Base-by-base conservation (phyloP, 176 grass and related monocot genomes). In the Zea mays region DNA sequence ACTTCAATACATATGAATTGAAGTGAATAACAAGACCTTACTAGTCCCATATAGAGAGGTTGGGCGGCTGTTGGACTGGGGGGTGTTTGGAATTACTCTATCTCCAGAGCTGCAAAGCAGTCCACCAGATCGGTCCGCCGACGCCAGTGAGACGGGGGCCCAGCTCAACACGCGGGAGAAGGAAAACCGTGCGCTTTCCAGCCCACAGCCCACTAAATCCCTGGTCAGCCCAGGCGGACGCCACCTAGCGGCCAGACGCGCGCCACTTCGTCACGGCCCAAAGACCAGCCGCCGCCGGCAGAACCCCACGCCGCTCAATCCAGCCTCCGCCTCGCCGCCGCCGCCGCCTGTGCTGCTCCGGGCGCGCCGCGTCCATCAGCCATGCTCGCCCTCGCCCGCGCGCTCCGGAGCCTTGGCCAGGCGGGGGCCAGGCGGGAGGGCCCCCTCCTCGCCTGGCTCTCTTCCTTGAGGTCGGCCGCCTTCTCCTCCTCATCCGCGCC, bases 301-400 rank as follows among this genome's bases (percentile, higher is more conserved):
- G 19, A 79, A 79, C 79, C 71, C 34, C 78, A 73, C 72, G 4
- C 46, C 69, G 45, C 66, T 65, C 62, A 63, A 52, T 56, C 16
- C 77, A 69, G 10, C 48, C 40, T 27, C 79, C 19, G 27, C 46
- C 39, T 10, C 67, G 70, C 84, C 76, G 33, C 35, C 75, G 79
- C 73, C 51, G n/a, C 47, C 67, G 75, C 71, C 74, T 15, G 40
- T 40, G 50, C 66, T 13, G 48, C 85, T 46, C 47, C 66, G 66
- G 79, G 60, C 35, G 41, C 58, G 65, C 79, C 76, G 69, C 76
- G 20, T 62, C 68, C 68, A 35, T 8, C 69, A 68, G 81, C 69
- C 75, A 88, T 88, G 86, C 7, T 74, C 4, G 69, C 69, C 44
- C 62, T 84, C 69, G 54, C 45, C 75, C 86, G 81, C 16, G 9